phyloP scores from a whole-genome alignment of 177 flowering plant genomes.

The Telopea speciosissima region DNA sequence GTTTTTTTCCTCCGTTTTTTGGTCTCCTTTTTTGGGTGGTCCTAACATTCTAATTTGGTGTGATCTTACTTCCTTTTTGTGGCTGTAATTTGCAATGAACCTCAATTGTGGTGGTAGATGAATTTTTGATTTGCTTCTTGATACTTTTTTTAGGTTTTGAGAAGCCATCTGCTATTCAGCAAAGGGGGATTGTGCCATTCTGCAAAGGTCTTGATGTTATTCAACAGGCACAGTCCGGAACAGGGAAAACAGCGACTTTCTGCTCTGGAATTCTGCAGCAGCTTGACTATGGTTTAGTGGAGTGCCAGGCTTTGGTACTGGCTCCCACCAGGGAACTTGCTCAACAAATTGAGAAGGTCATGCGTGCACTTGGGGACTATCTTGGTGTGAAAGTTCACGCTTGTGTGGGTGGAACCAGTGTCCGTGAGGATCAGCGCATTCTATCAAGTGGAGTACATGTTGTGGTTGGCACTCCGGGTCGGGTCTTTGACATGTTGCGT shows the following conservation, averaged over 20 bases:
- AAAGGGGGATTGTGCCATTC: constrained; percentile 77
- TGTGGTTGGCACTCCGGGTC: constrained; percentile 79
- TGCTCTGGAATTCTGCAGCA: constrained; percentile 77
- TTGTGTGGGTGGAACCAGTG: constrained; percentile 78
- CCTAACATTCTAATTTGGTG: no score
- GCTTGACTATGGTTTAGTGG: constrained; percentile 52
- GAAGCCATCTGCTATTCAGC: constrained; percentile 83
- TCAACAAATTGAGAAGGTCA: constrained; percentile 76
- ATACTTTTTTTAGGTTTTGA: constrained; percentile 46
- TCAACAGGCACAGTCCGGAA: constrained; percentile 83
- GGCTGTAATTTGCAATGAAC: no score
- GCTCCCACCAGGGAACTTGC: constrained; percentile 79
- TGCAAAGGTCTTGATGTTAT: constrained; percentile 76
- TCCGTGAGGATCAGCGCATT: constrained; percentile 77
- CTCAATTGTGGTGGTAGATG: not conserved
- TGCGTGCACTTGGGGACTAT: constrained; percentile 78
- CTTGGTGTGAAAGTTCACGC: constrained; percentile 74
- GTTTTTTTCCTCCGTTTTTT: no score
- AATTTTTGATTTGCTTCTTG: not conserved
- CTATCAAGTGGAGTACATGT: constrained; percentile 69
- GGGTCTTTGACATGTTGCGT: constrained; percentile 73
- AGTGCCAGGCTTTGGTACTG: constrained; percentile 71
- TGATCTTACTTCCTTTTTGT: no score
- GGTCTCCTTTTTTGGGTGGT: no score
- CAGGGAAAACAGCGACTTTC: constrained; percentile 82